A percentile compares a stretch with the other conserved stretches of the same genome.
Conservation (phyloP, 495 filamentous ascomycete species). For the Penicillium verhagenii region DNA sequence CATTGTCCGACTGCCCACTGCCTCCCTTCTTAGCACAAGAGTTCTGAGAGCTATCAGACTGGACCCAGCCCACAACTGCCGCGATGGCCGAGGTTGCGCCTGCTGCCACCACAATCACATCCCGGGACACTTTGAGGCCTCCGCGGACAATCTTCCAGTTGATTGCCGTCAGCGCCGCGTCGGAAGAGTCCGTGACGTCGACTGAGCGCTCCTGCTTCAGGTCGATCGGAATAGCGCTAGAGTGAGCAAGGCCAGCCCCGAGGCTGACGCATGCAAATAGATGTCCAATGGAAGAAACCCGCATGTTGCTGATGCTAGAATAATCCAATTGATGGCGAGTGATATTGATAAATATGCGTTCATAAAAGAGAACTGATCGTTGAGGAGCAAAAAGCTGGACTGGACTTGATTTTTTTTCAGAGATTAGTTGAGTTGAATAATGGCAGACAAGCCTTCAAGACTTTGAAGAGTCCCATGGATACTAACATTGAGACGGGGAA, state of each 20-base stretch:
- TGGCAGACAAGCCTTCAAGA: not conserved
- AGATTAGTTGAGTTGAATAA: not conserved
- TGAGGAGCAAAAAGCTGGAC: not conserved
- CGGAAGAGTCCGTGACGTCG: not conserved
- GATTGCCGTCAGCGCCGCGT: not conserved
- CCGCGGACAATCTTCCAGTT: not conserved
- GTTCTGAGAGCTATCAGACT: not conserved
- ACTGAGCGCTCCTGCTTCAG: not conserved
- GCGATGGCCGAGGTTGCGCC: not conserved
- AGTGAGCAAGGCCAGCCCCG: not conserved
- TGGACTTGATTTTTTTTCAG: not conserved
- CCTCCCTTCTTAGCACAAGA: not conserved
- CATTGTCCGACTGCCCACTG: not conserved
- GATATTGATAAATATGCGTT: not conserved
- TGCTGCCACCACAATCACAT: not conserved
- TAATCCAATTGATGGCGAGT: not conserved
- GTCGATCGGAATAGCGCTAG: not conserved
- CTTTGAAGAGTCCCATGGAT: no score
- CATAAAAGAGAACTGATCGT: not conserved
- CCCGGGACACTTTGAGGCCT: not conserved
- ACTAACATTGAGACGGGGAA: no score
- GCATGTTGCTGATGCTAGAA: not conserved
- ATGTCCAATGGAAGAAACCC: not conserved
- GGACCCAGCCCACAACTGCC: not conserved
- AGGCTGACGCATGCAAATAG: not conserved